Evolutionary conservation across 2,329 filamentous ascomycete genomes (phyloP).

Genomic region (Aspergillus eucalypticola): DNA sequence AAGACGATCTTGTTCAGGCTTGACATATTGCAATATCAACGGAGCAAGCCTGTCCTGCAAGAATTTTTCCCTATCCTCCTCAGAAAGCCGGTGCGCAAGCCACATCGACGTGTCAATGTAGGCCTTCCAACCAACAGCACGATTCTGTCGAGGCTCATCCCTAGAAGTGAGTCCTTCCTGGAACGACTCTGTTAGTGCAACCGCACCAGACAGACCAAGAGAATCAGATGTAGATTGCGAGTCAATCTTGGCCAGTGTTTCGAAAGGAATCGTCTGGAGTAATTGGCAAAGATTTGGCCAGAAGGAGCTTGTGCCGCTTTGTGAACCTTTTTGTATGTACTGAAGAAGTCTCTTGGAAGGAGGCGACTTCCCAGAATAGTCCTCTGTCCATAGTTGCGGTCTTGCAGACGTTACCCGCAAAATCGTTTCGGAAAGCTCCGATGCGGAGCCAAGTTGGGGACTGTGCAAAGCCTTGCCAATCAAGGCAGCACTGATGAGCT

Average conservation of each 20-base stretch:
- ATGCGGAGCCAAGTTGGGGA: slow-evolving; percentile 71
- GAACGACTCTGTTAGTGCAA: slow-evolving; percentile 66
- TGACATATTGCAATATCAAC: slow-evolving; percentile 56
- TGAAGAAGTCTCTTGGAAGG: slow-evolving; percentile 62
- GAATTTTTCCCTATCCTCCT: slow-evolving; percentile 51
- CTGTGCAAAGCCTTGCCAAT: slow-evolving; percentile 72
- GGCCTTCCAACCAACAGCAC: slow-evolving; percentile 68
- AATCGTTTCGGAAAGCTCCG: slow-evolving; percentile 69
- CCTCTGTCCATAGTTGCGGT: slow-evolving; percentile 72
- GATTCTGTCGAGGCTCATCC: slow-evolving; percentile 72
- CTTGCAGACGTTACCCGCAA: slow-evolving; percentile 63
- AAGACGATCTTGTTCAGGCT: slow-evolving; percentile 45
- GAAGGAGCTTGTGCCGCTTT: slow-evolving; percentile 69
- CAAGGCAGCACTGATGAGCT: slow-evolving; percentile 66
- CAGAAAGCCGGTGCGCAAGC: slow-evolving; percentile 51
- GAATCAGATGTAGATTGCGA: slow-evolving; percentile 23
- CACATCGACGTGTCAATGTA: slow-evolving; percentile 68
- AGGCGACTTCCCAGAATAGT: slow-evolving; percentile 60
- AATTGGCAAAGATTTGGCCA: slow-evolving; percentile 71
- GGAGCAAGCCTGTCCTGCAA: slow-evolving; percentile 53
- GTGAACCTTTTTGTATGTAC: slow-evolving; percentile 81
- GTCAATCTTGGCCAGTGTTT: slow-evolving; percentile 42
- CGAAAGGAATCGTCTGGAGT: slow-evolving; percentile 56
- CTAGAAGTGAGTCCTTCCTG: slow-evolving; percentile 69
- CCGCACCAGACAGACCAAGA: slow-evolving; percentile 52